Percentiles rank a stretch among this genome's conserved stretches.
Conservation (phyloP, 2,329 filamentous ascomycete genomes). For the Seiridium cupressi region DNA sequence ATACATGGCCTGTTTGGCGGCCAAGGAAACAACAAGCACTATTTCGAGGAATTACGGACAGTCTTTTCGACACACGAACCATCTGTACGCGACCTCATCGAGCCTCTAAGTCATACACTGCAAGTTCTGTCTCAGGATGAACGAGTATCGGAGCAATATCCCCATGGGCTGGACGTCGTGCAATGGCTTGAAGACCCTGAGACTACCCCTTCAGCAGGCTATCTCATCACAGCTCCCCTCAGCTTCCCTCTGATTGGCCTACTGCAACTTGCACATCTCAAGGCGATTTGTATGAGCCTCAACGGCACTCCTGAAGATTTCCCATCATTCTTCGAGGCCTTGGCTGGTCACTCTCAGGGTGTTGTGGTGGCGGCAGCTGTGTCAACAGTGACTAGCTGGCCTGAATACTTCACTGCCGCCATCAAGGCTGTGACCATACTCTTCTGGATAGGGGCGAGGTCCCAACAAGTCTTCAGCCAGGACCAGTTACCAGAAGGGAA, state of each 20-base stretch:
- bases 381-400: constrained; percentile 29
- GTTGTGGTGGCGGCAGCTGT: constrained; percentile 32
- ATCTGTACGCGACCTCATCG: constrained; percentile 13
- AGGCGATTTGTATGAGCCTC: constrained; percentile 21
- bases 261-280: constrained; percentile 21
- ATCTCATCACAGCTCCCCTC: constrained; percentile 32
- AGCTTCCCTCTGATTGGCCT: constrained; percentile 37
- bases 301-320: constrained; percentile 13
- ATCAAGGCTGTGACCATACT: constrained; percentile 26
- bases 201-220: constrained; percentile 25
- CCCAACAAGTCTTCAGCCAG: constrained; percentile 20
- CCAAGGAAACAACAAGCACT: constrained; percentile 21
- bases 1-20: constrained; percentile 20
- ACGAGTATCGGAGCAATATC: constrained; percentile 17
- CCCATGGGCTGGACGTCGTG: constrained; percentile 26
- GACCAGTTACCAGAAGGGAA: constrained; percentile 11
- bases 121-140: constrained; percentile 16
- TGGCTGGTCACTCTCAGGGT: constrained; percentile 37
- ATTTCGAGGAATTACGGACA: constrained; percentile 18
- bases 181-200: constrained; percentile 24
- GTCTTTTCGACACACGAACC: constrained; percentile 17
- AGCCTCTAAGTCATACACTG: constrained; percentile 13
- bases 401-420: constrained; percentile 25
- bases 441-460: constrained; percentile 31
- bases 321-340: constrained; percentile 8